Percentiles rank a stretch among this genome's conserved stretches.
Evolutionary conservation across 2,329 filamentous ascomycete species (phyloP).

Genomic region (Bimuria novae-zelandiae): DNA sequence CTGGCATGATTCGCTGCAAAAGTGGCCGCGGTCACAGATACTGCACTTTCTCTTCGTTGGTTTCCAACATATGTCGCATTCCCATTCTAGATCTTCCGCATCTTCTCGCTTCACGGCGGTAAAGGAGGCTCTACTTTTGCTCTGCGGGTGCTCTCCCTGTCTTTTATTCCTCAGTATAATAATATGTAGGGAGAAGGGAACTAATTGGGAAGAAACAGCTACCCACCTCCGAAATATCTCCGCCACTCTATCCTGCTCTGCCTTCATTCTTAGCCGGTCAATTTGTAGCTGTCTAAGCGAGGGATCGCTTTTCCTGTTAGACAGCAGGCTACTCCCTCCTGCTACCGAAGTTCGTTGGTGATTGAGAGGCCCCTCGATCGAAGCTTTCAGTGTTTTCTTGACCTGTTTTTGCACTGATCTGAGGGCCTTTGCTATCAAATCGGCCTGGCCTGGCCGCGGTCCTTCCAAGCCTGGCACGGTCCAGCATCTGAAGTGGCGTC

Average conservation of each 20-base stretch:
- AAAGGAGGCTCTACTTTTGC: too few species aligned
- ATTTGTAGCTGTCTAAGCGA: slow-evolving; percentile 20
- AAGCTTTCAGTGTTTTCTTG: slow-evolving; percentile 17
- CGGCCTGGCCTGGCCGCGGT: slow-evolving; percentile 22
- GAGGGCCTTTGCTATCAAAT: slow-evolving; percentile 19
- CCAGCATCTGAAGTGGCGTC: slow-evolving; percentile 29
- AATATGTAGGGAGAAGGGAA: too few species aligned
- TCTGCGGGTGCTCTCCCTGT: too few species aligned
- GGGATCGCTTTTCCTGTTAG: slow-evolving; percentile 10
- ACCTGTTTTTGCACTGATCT: slow-evolving; percentile 25
- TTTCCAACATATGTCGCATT: slow-evolving; percentile 19
- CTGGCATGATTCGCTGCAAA: slow-evolving; percentile 27
- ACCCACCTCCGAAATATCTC: slow-evolving; percentile 32
- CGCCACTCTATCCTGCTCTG: slow-evolving; percentile 26
- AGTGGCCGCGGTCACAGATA: slow-evolving; percentile 21
- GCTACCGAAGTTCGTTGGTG: slow-evolving; percentile 25
- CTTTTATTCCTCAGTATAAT: too few species aligned
- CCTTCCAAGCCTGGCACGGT: slow-evolving; percentile 20
- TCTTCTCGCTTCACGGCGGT: too few species aligned
- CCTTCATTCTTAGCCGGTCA: slow-evolving; percentile 21
- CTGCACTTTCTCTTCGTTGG: slow-evolving; percentile 25
- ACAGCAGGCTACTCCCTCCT: slow-evolving; percentile 25
- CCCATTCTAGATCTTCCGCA: too few species aligned
- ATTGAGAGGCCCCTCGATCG: slow-evolving; percentile 12
- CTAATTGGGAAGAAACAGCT: too few species aligned